A percentile compares a stretch with the other conserved stretches of the same genome.
Evolutionary conservation across 2,329 filamentous ascomycete species (phyloP).

Genomic region (Hymenoscyphus occultus): DNA sequence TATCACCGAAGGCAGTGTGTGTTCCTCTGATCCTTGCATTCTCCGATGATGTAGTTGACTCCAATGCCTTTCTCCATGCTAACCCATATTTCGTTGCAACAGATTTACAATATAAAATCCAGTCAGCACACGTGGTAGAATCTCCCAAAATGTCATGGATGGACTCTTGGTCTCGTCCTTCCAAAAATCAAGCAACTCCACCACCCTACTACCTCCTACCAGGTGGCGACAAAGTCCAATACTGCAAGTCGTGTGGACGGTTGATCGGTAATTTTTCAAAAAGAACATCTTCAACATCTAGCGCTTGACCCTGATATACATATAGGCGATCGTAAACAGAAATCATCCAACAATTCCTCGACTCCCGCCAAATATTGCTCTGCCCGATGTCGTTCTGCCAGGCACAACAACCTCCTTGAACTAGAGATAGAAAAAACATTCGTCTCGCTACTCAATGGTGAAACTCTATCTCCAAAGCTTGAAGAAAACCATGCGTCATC

Average conservation of each 20-base stretch:
- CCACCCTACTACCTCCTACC: constrained; percentile 51
- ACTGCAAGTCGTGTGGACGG: constrained; percentile 56
- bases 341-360: background rate
- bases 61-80: background rate
- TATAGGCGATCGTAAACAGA: constrained; percentile 6
- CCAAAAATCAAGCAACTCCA: constrained; percentile 38
- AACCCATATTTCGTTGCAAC: background rate
- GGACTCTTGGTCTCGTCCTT: constrained; percentile 14
- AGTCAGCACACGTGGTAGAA: background rate
- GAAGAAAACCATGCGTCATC: constrained; percentile 24
- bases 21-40: background rate
- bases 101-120: background rate
- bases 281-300: background rate
- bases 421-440: constrained; percentile 52
- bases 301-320: background rate
- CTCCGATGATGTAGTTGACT: background rate
- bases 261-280: constrained; percentile 45
- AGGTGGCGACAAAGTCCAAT: constrained; percentile 47
- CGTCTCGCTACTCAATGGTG: constrained; percentile 36
- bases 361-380: constrained; percentile 53
- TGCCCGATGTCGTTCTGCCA: constrained; percentile 51
- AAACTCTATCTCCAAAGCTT: constrained; percentile 18
- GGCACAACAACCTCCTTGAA: constrained; percentile 42
- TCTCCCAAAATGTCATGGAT: constrained; percentile 10
- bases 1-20: background rate